phyloP scores from a whole-genome alignment of 257 asterid species.

The Nicotiana sylvestris region DNA sequence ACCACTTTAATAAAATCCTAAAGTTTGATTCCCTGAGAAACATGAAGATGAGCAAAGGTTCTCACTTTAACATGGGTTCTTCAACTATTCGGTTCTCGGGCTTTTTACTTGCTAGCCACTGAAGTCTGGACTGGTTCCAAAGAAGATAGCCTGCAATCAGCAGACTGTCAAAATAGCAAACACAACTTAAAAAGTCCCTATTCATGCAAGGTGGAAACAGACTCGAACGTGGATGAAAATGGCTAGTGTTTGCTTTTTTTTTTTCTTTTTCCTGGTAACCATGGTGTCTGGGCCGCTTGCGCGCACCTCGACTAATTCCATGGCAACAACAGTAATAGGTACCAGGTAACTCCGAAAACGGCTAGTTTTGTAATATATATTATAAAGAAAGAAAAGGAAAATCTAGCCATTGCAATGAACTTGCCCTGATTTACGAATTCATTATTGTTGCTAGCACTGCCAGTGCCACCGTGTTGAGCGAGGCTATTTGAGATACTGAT shows the following conservation, averaged over 20 bases:
- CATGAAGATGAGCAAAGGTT: neutral
- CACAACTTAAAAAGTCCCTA: neutral
- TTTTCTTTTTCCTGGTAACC: too few species aligned
- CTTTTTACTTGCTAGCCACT: slow-evolving; percentile 47
- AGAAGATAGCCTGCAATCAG: slow-evolving; percentile 43
- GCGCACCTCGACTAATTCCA: too few species aligned
- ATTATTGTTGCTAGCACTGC: slow-evolving; percentile 36
- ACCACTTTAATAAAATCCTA: neutral
- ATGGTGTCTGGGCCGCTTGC: too few species aligned
- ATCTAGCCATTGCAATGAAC: slow-evolving; percentile 10
- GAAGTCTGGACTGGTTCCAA: slow-evolving; percentile 66
- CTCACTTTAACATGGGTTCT: slow-evolving; percentile 53
- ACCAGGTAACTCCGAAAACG: too few species aligned
- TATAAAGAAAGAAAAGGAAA: neutral
- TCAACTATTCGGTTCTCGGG: slow-evolving; percentile 28
- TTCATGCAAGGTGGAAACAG: neutral
- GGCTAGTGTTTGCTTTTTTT: too few species aligned
- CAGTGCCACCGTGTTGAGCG: slow-evolving; percentile 33
- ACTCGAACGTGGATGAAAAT: too few species aligned
- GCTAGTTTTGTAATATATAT: neutral
- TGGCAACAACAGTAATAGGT: too few species aligned
- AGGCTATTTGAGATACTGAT: slow-evolving; percentile 49
- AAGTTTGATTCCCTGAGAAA: neutral
- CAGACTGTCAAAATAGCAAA: slow-evolving; percentile 5
- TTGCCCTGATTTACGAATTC: slow-evolving; percentile 72